Conservation (phyloP, 768 basidiomycete species). For the Tylopilus sp. region DNA sequence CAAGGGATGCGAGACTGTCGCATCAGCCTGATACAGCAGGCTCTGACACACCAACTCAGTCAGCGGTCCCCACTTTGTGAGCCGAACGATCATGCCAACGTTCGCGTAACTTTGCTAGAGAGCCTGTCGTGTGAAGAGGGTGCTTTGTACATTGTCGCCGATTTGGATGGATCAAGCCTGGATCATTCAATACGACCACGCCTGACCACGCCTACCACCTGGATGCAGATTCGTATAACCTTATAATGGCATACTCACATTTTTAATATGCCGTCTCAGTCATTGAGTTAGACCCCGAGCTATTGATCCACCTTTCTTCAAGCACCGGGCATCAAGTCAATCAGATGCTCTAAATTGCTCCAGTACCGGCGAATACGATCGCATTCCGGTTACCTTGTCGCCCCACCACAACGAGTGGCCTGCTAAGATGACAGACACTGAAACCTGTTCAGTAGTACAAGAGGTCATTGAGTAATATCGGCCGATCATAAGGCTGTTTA, state of each 20-base stretch:
- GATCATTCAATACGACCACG: not conserved
- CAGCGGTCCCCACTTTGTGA: not conserved
- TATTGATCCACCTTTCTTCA: too few relatives aligned
- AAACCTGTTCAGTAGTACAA: not conserved
- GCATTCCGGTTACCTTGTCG: too few relatives aligned
- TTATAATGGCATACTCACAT: not conserved
- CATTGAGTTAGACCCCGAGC: not conserved
- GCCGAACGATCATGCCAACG: not conserved
- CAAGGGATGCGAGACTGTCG: not conserved
- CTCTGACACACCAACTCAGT: not conserved
- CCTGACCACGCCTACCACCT: not conserved
- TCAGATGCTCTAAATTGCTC: not conserved
- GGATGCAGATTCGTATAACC: not conserved
- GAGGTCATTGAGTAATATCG: not conserved
- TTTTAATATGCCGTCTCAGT: not conserved
- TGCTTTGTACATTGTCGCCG: not conserved
- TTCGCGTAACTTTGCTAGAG: too few relatives aligned
- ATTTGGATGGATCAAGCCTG: not conserved
- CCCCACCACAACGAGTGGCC: too few relatives aligned
- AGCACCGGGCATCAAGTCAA: too few relatives aligned
- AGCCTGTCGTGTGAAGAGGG: not conserved
- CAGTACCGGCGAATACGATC: too few relatives aligned
- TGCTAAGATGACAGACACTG: too few relatives aligned
- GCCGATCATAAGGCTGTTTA: not conserved
- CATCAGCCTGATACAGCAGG: not conserved